Evolutionary conservation across 768 basidiomycete species (phyloP).

Genomic region (Lentinula sp.): DNA sequence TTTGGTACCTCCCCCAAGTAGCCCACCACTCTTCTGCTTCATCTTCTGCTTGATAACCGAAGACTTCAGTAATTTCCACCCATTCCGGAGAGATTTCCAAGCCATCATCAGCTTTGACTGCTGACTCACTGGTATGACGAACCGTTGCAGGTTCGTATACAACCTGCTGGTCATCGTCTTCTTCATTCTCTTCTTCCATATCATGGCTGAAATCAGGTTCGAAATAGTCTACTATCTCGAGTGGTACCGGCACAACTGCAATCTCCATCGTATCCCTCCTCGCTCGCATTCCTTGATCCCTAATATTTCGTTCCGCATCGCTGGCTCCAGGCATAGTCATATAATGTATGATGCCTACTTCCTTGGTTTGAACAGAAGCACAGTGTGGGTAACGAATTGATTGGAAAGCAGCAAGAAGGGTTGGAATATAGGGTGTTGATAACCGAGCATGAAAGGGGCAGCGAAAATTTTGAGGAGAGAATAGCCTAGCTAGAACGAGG

Average conservation of each 20-base stretch:
- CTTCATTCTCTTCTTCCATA: neutral
- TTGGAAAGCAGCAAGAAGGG: slow-evolving; percentile 48
- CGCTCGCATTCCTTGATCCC: slow-evolving; percentile 33
- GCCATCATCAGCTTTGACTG: slow-evolving; percentile 8
- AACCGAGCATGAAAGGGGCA: slow-evolving; percentile 38
- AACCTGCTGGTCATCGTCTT: neutral
- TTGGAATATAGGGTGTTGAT: slow-evolving; percentile 38
- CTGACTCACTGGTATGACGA: neutral
- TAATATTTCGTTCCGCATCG: slow-evolving; percentile 30
- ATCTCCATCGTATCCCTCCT: slow-evolving; percentile 24
- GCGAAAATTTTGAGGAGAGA: slow-evolving; percentile 30
- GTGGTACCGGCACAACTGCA: slow-evolving; percentile 14
- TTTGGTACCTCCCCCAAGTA: slow-evolving; percentile 4
- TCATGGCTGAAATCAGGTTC: neutral
- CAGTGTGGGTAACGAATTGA: slow-evolving; percentile 47
- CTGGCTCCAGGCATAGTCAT: slow-evolving; percentile 33
- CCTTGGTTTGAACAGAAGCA: slow-evolving; percentile 31
- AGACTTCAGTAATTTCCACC: slow-evolving; percentile 29
- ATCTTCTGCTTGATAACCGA: slow-evolving; percentile 32
- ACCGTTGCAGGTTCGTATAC: no score
- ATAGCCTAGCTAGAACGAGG: slow-evolving; percentile 52
- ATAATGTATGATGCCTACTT: slow-evolving; percentile 37
- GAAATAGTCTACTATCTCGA: neutral
- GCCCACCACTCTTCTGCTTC: slow-evolving; percentile 20
- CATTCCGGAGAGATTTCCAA: slow-evolving; percentile 24